phyloP scores from a whole-genome alignment of 2,329 filamentous ascomycete species.

The Colletotrichum navitas region DNA sequence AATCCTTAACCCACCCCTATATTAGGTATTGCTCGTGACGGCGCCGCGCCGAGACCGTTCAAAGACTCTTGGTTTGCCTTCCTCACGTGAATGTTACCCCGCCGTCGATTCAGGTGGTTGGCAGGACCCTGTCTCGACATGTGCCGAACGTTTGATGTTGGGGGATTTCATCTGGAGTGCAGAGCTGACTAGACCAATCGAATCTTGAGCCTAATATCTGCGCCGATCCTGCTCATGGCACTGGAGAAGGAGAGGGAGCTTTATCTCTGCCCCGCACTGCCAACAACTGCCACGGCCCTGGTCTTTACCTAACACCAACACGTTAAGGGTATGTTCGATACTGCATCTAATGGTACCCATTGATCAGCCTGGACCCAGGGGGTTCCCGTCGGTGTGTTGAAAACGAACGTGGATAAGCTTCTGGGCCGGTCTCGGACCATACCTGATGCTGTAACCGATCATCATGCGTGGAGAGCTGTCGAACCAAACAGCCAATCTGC shows the following conservation, averaged over 20 bases:
- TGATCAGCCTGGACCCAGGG: constrained; percentile 28
- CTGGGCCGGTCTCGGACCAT: constrained; percentile 27
- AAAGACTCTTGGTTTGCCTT: constrained; percentile 11
- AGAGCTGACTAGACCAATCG: constrained; percentile 24
- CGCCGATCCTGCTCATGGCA: constrained; percentile 36
- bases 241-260: constrained; percentile 27
- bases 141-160: constrained; percentile 11
- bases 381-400: constrained; percentile 21
- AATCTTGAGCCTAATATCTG: constrained; percentile 23
- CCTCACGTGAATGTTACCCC: background rate
- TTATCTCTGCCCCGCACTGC: constrained; percentile 42
- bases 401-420: constrained; percentile 36
- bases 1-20: constrained; percentile 28
- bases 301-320: constrained; percentile 42
- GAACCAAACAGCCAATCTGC: constrained; percentile 26
- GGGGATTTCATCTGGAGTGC: constrained; percentile 25
- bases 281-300: constrained; percentile 28
- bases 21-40: background rate
- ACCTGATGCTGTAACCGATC: constrained; percentile 9
- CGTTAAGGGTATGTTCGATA: constrained; percentile 29
- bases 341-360: constrained; percentile 27
- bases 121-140: constrained; percentile 23
- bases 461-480: constrained; percentile 35
- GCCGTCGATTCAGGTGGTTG: constrained; percentile 2
- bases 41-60: constrained; percentile 14